These are phyloP conservation scores for Penicillium tannophilum DNA, from an alignment of 495 filamentous ascomycete genomes.

Conservation along the genomic window DNA sequence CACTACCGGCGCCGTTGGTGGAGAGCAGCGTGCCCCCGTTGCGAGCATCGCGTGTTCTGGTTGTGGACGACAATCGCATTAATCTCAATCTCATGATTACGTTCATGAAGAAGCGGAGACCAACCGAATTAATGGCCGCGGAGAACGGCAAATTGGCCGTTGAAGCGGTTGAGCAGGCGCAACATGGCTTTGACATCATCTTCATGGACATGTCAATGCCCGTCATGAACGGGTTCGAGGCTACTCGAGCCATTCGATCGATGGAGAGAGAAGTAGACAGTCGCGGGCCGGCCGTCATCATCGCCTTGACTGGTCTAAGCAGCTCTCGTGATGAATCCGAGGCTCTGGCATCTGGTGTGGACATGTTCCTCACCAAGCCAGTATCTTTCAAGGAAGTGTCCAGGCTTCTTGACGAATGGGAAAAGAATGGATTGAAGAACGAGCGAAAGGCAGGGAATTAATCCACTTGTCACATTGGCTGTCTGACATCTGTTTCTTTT, in stretches of 20 bases:
- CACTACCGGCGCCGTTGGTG: conserved; percentile 14
- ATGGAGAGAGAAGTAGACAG: conserved; percentile 54
- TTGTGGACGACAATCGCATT: conserved; percentile 77
- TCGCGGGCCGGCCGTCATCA: conserved; percentile 54
- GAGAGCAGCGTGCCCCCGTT: not conserved
- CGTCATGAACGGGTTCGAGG: conserved; percentile 74
- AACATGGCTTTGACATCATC: conserved; percentile 54
- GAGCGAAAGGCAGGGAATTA: conserved; percentile 13
- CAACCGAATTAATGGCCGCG: conserved; percentile 44
- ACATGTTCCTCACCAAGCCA: conserved; percentile 75
- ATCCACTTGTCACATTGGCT: not conserved
- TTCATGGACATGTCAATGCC: conserved; percentile 80
- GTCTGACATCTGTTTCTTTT: not conserved
- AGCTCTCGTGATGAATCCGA: conserved; percentile 64
- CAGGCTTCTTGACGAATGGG: conserved; percentile 51
- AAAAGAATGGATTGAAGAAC: conserved; percentile 24
- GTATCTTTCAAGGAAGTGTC: conserved; percentile 57
- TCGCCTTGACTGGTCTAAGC: conserved; percentile 71
- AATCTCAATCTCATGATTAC: conserved; percentile 70
- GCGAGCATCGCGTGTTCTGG: conserved; percentile 47
- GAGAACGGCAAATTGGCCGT: conserved; percentile 57
- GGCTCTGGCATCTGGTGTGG: conserved; percentile 66
- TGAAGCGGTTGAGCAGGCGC: conserved; percentile 45
- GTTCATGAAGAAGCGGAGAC: conserved; percentile 56
- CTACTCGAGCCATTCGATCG: conserved; percentile 65